phyloP scores from a whole-genome alignment of 1,284 basidiomycete genomes.

The Heliocybe sulcata region DNA sequence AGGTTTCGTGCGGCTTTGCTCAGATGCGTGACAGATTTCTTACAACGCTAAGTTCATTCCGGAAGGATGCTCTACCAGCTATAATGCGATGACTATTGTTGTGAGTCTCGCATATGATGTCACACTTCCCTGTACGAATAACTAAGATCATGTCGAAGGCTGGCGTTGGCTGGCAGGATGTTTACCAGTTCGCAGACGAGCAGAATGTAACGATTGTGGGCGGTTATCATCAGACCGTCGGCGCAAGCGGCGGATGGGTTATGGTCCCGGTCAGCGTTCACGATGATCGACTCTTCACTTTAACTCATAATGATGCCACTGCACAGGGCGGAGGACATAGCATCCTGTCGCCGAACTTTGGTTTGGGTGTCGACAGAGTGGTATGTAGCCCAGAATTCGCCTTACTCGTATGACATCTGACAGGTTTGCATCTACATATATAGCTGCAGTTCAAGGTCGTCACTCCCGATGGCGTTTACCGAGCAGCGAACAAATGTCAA shows the following conservation, averaged over 20 bases:
- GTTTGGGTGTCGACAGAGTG: constrained; percentile 32
- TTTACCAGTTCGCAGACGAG: constrained; percentile 24
- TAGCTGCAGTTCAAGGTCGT: no score
- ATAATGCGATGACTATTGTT: constrained; percentile 19
- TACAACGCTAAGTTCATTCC: constrained; percentile 16
- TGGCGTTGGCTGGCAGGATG: constrained; percentile 18
- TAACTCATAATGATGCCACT: background rate
- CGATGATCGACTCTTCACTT: constrained; percentile 4
- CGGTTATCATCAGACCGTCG: constrained; percentile 23
- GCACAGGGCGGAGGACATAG: constrained; percentile 43
- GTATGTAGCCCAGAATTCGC: no score
- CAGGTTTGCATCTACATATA: no score
- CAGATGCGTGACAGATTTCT: constrained; percentile 11
- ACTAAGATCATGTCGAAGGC: constrained; percentile 9
- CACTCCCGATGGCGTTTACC: no score
- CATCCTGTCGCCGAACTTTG: constrained; percentile 26
- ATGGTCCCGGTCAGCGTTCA: constrained; percentile 11
- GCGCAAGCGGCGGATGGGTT: constrained; percentile 23
- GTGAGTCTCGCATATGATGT: constrained; percentile 10
- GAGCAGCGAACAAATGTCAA: constrained; percentile 26
- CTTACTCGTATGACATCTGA: no score
- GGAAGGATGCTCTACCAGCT: constrained; percentile 15
- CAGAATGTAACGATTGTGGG: constrained; percentile 25
- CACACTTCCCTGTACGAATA: background rate
- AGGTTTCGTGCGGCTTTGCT: background rate